Percentiles rank a stretch among this genome's conserved stretches.
phyloP scores from a whole-genome alignment of 306 rosid species.

The Citrullus amarus region DNA sequence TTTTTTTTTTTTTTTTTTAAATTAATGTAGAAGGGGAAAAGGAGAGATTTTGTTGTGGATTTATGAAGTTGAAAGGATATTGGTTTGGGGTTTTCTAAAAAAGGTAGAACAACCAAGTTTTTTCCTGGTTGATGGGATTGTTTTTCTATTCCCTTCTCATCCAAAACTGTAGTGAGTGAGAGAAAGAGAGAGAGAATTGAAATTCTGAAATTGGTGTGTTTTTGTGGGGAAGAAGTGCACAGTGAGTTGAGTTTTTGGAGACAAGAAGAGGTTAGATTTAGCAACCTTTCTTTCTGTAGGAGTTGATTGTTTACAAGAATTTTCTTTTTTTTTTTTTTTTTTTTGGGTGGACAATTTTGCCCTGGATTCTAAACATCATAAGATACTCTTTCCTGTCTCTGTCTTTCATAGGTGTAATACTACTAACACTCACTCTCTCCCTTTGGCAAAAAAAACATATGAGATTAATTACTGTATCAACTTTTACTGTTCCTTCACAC shows the following conservation, averaged over 20 bases:
- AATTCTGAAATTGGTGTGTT: not conserved
- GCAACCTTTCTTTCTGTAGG: not conserved
- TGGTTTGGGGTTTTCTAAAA: conserved; percentile 10
- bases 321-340: not conserved
- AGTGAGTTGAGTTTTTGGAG: conserved; percentile 5
- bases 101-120: conserved; percentile 6
- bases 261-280: conserved; percentile 1
- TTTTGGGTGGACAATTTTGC: not conserved
- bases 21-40: not conserved
- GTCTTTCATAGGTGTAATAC: not conserved
- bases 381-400: not conserved
- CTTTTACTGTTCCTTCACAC: not conserved
- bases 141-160: not conserved
- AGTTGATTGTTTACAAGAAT: not conserved
- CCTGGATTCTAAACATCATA: not conserved
- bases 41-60: not conserved
- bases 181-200: not conserved
- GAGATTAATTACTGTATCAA: not conserved
- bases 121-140: conserved; percentile 7
- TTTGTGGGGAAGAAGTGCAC: conserved; percentile 1
- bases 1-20: too few relatives aligned
- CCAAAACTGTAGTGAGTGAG: conserved; percentile 3
- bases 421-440: not conserved
- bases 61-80: not conserved
- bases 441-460: not conserved